Evolutionary conservation across 352 stramenopile species (phyloP).

Genomic region (Elongisporangium undulatum): DNA sequence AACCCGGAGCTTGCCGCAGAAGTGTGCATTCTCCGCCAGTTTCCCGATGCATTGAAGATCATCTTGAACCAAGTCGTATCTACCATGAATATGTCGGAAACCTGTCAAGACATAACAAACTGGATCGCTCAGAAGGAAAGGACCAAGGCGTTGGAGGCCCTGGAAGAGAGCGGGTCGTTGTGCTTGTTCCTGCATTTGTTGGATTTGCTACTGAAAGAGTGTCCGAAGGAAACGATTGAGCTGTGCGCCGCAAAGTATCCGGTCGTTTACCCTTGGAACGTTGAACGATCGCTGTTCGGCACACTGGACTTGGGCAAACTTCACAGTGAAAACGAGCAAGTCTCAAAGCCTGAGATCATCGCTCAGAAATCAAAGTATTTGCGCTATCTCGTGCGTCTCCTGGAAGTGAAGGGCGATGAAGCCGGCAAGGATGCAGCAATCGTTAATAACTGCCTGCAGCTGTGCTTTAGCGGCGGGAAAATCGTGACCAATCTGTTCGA

Average conservation of each 20-base stretch:
- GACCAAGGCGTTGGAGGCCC: constrained; percentile 29
- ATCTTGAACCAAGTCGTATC: constrained; percentile 78
- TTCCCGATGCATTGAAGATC: constrained; percentile 55
- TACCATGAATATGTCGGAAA: constrained; percentile 71
- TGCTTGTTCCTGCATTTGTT: constrained; percentile 75
- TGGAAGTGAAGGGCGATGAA: constrained; percentile 39
- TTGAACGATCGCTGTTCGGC: constrained; percentile 76
- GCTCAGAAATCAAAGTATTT: constrained; percentile 66
- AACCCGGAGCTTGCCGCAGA: constrained; percentile 80
- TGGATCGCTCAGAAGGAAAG: constrained; percentile 68
- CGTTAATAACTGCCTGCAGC: constrained; percentile 54
- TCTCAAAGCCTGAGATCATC: constrained; percentile 32
- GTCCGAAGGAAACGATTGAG: constrained; percentile 57
- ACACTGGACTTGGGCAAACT: constrained; percentile 30
- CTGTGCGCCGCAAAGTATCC: constrained; percentile 71
- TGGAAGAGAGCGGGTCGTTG: constrained; percentile 58
- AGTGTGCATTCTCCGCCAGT: constrained; percentile 67
- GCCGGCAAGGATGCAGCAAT: constrained; percentile 41
- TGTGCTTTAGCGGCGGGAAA: constrained; percentile 48
- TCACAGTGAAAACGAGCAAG: constrained; percentile 19
- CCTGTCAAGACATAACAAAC: constrained; percentile 74
- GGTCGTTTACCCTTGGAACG: constrained; percentile 72
- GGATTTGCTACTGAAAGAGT: constrained; percentile 81
- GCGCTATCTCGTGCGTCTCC: constrained; percentile 56
- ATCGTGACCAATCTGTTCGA: constrained; percentile 56